These are phyloP conservation scores for Neofusicoccum sp. DNA, from an alignment of 2,329 filamentous ascomycete species.

Conservation along the genomic window DNA sequence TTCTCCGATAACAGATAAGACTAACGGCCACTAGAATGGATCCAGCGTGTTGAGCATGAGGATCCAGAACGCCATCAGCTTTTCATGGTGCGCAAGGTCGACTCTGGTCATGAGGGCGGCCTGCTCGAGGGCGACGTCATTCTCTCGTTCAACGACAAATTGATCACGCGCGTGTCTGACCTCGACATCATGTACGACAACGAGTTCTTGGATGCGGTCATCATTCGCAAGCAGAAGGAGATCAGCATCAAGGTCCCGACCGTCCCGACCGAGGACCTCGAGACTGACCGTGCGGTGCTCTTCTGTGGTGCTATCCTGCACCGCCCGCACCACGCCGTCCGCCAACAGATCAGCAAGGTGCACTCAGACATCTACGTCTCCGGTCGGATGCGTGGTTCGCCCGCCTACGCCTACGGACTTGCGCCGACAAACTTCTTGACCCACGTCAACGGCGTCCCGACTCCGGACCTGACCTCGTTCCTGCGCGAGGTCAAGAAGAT, in stretches of 20 bases:
- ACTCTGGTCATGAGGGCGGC: slow-evolving; percentile 60
- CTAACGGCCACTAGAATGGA: slow-evolving; percentile 63
- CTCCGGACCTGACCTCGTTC: slow-evolving; percentile 78
- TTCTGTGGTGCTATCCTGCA: slow-evolving; percentile 96
- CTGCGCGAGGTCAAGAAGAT: slow-evolving; percentile 80
- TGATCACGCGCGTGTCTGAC: slow-evolving; percentile 90
- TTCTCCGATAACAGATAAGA: neutral
- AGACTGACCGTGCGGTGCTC: slow-evolving; percentile 86
- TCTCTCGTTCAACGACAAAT: slow-evolving; percentile 82
- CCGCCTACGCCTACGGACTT: slow-evolving; percentile 84
- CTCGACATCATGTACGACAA: slow-evolving; percentile 96
- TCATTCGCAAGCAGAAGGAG: slow-evolving; percentile 82
- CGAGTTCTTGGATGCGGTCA: slow-evolving; percentile 75
- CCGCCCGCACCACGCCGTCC: slow-evolving; percentile 89
- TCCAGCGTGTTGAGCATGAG: slow-evolving; percentile 79
- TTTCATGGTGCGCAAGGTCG: slow-evolving; percentile 95
- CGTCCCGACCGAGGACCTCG: slow-evolving; percentile 82
- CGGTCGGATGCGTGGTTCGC: slow-evolving; percentile 72
- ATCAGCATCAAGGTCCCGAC: slow-evolving; percentile 76
- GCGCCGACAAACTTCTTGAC: slow-evolving; percentile 97
- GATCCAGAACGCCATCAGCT: slow-evolving; percentile 93
- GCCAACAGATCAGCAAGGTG: slow-evolving; percentile 94
- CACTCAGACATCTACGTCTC: slow-evolving; percentile 97
- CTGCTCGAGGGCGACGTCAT: slow-evolving; percentile 90
- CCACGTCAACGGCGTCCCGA: slow-evolving; percentile 85